Evolutionary conservation across 768 basidiomycete species (phyloP).

Genomic region (Panus rudis): DNA sequence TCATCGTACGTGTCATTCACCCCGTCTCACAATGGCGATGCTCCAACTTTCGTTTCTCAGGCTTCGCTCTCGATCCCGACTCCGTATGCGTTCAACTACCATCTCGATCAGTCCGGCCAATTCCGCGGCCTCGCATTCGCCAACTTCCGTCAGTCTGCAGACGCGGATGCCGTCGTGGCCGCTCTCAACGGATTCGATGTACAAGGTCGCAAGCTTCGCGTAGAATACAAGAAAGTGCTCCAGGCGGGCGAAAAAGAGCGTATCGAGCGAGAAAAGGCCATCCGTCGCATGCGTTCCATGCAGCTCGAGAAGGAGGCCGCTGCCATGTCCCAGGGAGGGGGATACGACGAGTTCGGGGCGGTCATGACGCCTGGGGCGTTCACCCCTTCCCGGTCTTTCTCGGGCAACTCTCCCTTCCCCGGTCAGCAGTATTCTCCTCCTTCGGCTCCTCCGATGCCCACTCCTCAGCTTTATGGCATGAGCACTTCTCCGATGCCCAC

Average conservation of each 20-base stretch:
- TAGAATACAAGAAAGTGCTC: constrained; percentile 99
- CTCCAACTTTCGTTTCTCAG: constrained; percentile 31
- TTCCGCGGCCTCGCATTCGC: constrained; percentile 98
- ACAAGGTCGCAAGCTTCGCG: constrained; percentile 92
- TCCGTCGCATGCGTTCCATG: constrained; percentile 96
- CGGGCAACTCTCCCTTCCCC: constrained; percentile 49
- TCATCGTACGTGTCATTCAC: constrained; percentile 69
- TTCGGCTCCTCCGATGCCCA: constrained; percentile 31
- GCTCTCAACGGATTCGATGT: constrained; percentile 96
- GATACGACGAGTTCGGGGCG: constrained; percentile 71
- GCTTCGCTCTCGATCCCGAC: constrained; percentile 89
- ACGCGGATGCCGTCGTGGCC: constrained; percentile 93
- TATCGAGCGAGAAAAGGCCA: constrained; percentile 97
- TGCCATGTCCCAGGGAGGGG: constrained; percentile 29
- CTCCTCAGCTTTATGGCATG: constrained; percentile 35
- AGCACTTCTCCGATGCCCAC: constrained; percentile 47
- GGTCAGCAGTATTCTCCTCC: constrained; percentile 64
- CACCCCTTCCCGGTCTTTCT: constrained; percentile 69
- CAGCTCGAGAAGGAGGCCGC: constrained; percentile 82
- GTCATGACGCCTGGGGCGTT: constrained; percentile 48
- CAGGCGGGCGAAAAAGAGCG: constrained; percentile 98
- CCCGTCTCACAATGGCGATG: constrained; percentile 2
- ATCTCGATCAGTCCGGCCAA: constrained; percentile 91
- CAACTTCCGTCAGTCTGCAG: constrained; percentile 86
- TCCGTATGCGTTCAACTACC: constrained; percentile 99